Evolutionary conservation across 148 eudicot genomes (phyloP).

Genomic region (Cornus florida): DNA sequence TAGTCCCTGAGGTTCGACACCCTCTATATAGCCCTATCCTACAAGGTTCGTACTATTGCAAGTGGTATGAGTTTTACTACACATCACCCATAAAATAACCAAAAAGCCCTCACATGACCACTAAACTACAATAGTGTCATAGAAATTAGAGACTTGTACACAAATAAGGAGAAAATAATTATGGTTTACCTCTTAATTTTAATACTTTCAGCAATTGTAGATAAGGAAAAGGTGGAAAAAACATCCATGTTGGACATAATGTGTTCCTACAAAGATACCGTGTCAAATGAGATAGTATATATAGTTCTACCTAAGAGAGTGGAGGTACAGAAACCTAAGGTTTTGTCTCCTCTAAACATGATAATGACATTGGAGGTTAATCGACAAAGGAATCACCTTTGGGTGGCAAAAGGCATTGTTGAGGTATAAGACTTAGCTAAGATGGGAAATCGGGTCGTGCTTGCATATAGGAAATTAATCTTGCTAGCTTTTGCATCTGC

Average conservation of each 20-base stretch:
- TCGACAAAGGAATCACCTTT: slow-evolving; percentile 24
- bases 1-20: too few relatives aligned
- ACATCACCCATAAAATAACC: too few relatives aligned
- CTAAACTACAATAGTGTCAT: slow-evolving; percentile 15
- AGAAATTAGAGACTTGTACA: slow-evolving; percentile 29
- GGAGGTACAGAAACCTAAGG: slow-evolving; percentile 16
- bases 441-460: slow-evolving; percentile 23
- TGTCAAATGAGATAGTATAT: not conserved
- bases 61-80: too few relatives aligned
- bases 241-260: slow-evolving; percentile 16
- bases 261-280: slow-evolving; percentile 17
- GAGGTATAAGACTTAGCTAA: slow-evolving; percentile 26
- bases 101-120: too few relatives aligned
- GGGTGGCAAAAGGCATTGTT: slow-evolving; percentile 28
- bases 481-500: slow-evolving; percentile 13
- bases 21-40: too few relatives aligned
- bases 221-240: not conserved
- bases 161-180: slow-evolving; percentile 24
- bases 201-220: not conserved
- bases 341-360: slow-evolving; percentile 2
- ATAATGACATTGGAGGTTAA: slow-evolving; percentile 29
- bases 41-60: too few relatives aligned
- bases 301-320: slow-evolving; percentile 10
- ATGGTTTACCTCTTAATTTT: slow-evolving; percentile 19
- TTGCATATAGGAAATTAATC: slow-evolving; percentile 4